Conservation (phyloP, 805 yeast genomes). For the Wickerhamiella slavikovae region DNA sequence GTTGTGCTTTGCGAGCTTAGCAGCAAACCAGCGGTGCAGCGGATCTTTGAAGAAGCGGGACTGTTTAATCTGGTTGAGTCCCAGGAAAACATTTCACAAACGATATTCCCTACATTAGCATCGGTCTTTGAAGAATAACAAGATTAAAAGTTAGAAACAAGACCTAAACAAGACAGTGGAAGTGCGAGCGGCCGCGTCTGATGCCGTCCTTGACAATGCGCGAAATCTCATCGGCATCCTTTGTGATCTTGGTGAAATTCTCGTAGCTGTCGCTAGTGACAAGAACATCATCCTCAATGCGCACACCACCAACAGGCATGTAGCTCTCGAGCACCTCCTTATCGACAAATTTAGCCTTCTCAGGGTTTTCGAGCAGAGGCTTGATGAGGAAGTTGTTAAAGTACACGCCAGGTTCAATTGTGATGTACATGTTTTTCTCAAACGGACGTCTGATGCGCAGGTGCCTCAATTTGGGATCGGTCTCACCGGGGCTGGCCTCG, state of each 20-base stretch:
- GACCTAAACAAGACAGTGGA: slow-evolving; percentile 34
- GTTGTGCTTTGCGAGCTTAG: slow-evolving; percentile 47
- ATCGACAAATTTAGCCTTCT: slow-evolving; percentile 38
- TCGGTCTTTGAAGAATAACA: too few species aligned
- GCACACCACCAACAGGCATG: slow-evolving; percentile 86
- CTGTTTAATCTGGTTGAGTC: slow-evolving; percentile 21
- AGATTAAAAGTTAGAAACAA: too few species aligned
- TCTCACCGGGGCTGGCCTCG: slow-evolving; percentile 62
- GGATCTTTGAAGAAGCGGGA: slow-evolving; percentile 35
- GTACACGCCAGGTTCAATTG: slow-evolving; percentile 90
- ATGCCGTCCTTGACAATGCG: slow-evolving; percentile 51
- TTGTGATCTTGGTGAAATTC: slow-evolving; percentile 63
- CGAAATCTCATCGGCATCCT: slow-evolving; percentile 67
- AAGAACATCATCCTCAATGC: slow-evolving; percentile 84
- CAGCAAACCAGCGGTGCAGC: slow-evolving; percentile 24
- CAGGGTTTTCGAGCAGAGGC: slow-evolving; percentile 23
- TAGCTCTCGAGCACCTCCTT: slow-evolving; percentile 49
- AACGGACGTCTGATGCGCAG: slow-evolving; percentile 63
- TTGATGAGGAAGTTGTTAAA: slow-evolving; percentile 68
- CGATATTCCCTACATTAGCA: slow-evolving; percentile 21
- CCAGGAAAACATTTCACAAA: slow-evolving; percentile 18
- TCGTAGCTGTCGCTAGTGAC: slow-evolving; percentile 63
- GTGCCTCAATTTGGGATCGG: slow-evolving; percentile 54
- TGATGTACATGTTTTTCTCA: slow-evolving; percentile 61
- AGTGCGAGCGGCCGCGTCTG: slow-evolving; percentile 35